These are phyloP conservation scores for Aspergillus ellipticus DNA, from an alignment of 495 filamentous ascomycete genomes.

Conservation along the genomic window DNA sequence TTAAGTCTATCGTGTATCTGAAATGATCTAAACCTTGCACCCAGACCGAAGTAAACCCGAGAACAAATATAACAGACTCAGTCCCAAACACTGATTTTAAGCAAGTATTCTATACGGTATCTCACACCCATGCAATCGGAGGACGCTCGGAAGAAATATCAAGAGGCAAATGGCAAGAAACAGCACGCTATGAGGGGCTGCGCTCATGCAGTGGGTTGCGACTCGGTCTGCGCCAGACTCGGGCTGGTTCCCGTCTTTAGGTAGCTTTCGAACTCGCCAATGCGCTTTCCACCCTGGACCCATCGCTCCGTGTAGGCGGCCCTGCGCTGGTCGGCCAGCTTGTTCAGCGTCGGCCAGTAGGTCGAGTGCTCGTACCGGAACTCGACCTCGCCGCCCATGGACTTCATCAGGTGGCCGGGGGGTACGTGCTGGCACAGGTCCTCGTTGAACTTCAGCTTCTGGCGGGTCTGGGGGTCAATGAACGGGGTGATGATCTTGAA, in stretches of 20 bases:
- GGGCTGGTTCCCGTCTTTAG: conserved; percentile 58
- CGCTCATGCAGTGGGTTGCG: not conserved
- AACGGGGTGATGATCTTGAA: conserved; percentile 95
- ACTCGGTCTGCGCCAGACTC: conserved; percentile 29
- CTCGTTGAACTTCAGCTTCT: conserved; percentile 95
- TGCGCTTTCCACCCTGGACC: conserved; percentile 69
- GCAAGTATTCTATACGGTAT: not conserved
- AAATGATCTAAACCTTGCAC: too few relatives aligned
- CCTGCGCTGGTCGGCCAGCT: conserved; percentile 59
- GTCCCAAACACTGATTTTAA: not conserved
- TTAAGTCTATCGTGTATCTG: not conserved
- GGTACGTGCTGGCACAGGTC: conserved; percentile 76
- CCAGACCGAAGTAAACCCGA: too few relatives aligned
- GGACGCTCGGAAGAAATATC: not conserved
- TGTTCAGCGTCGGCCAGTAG: conserved; percentile 85
- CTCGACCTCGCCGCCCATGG: conserved; percentile 51
- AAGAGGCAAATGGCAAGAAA: not conserved
- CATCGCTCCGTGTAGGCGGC: conserved; percentile 62
- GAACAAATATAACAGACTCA: too few relatives aligned
- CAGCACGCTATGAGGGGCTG: not conserved
- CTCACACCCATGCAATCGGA: not conserved
- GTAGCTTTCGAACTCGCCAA: conserved; percentile 82
- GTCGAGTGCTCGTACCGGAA: conserved; percentile 83
- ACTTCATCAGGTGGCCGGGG: conserved; percentile 67
- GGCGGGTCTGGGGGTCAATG: conserved; percentile 85